phyloP scores from a whole-genome alignment of 495 filamentous ascomycete species.

The Paragyromitra xinjiangensis region DNA sequence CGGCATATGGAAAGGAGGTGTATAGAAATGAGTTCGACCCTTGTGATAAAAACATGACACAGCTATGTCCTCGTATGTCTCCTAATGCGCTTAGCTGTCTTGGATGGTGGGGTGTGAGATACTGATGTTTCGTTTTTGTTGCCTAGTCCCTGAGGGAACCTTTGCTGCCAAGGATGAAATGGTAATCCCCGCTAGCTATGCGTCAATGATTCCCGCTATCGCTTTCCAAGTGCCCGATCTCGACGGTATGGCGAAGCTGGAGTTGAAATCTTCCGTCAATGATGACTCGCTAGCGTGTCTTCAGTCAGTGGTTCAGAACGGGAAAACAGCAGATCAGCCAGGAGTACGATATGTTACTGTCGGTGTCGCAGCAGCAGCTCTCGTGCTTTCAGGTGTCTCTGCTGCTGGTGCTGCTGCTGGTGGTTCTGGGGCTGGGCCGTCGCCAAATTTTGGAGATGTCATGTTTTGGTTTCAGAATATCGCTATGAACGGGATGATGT shows the following conservation, averaged over 20 bases:
- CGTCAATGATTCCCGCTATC: conserved; percentile 81
- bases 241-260: conserved; percentile 81
- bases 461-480: conserved; percentile 92
- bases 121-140: conserved; percentile 54
- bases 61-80: conserved; percentile 84
- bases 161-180: conserved; percentile 78
- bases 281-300: conserved; percentile 80
- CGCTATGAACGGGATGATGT: conserved; percentile 95
- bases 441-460: conserved; percentile 86
- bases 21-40: conserved; percentile 85
- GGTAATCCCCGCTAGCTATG: conserved; percentile 73
- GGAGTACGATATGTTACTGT: conserved; percentile 86
- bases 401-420: conserved; percentile 70
- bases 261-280: conserved; percentile 71
- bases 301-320: conserved; percentile 81
- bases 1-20: conserved; percentile 84
- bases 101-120: background rate
- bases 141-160: conserved; percentile 72
- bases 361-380: conserved; percentile 84
- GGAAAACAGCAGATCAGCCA: conserved; percentile 77
- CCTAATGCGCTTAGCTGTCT: background rate
- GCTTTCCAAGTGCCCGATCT: conserved; percentile 93
- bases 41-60: conserved; percentile 70
- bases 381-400: conserved; percentile 76
- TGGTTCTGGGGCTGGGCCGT: conserved; percentile 63